A percentile compares a stretch with the other conserved stretches of the same genome.
These are phyloP conservation scores for Eimeria nieschulzi DNA, from an alignment of 169 alveolate species.

Conservation along the genomic window DNA sequence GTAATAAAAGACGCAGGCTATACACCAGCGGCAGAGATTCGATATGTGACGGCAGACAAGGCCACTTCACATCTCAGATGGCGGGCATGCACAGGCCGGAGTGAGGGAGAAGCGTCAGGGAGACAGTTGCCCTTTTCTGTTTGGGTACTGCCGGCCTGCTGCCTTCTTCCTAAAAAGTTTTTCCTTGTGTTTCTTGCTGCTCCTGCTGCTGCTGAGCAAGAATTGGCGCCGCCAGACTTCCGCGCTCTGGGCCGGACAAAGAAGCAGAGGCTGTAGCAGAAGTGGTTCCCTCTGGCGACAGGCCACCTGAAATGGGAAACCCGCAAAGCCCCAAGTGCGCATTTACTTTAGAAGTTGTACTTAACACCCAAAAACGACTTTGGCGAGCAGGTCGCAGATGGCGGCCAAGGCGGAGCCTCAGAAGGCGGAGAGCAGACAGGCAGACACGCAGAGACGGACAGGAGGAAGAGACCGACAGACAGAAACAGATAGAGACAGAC, in stretches of 20 bases:
- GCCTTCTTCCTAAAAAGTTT: background rate
- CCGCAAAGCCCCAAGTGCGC: no score
- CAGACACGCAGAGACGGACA: no score
- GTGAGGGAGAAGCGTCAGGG: no score
- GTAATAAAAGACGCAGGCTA: no score
- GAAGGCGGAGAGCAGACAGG: no score
- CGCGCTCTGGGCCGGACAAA: slow-evolving; percentile 14
- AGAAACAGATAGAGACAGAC: background rate
- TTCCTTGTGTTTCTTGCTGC: background rate
- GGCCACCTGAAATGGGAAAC: background rate
- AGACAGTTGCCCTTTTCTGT: no score
- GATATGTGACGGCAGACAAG: background rate
- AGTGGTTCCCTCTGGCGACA: background rate
- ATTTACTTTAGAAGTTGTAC: background rate
- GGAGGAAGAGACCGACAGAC: no score
- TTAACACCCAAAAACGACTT: background rate
- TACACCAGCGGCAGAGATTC: no score
- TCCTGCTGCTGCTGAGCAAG: background rate
- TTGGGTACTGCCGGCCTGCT: background rate
- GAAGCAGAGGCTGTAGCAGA: slow-evolving; percentile 31
- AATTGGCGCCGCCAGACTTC: background rate
- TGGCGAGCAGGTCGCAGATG: background rate
- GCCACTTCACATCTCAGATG: background rate
- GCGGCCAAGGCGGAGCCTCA: no score
- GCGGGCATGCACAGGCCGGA: no score